Percentiles rank a stretch among this genome's conserved stretches.
These are phyloP conservation scores for Fusarium napiforme DNA, from an alignment of 2,329 filamentous ascomycete genomes.

Conservation along the genomic window DNA sequence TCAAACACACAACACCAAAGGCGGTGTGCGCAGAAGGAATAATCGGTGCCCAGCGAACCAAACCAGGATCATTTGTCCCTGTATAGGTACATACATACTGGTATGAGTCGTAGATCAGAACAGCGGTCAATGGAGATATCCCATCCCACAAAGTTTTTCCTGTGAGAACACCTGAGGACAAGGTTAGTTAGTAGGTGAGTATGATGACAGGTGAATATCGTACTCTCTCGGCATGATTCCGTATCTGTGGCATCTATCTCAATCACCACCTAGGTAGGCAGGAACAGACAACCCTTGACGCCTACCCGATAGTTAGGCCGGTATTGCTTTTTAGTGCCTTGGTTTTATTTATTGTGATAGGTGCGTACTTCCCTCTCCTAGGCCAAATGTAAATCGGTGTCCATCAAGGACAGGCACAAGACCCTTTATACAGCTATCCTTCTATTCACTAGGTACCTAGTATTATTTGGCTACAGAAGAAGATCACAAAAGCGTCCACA, in stretches of 20 bases:
- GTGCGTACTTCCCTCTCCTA: background rate
- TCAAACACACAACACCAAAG: slow-evolving; percentile 11
- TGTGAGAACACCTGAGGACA: background rate
- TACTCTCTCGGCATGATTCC: background rate
- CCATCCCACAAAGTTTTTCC: background rate
- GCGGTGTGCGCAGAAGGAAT: slow-evolving; percentile 30
- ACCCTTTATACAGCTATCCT: slow-evolving; percentile 13
- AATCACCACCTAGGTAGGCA: background rate
- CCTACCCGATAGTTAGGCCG: background rate
- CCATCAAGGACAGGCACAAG: background rate
- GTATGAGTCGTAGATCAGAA: slow-evolving; percentile 19
- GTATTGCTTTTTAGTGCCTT: slow-evolving; percentile 11
- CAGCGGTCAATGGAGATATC: slow-evolving; percentile 25
- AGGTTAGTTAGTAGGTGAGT: background rate
- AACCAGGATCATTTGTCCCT: slow-evolving; percentile 24
- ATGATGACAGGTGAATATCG: background rate
- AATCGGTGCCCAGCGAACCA: slow-evolving; percentile 14
- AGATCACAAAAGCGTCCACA: background rate
- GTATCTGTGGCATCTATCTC: background rate
- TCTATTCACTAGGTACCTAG: background rate
- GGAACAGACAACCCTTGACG: slow-evolving; percentile 19
- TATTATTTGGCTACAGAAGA: background rate
- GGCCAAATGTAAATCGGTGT: background rate
- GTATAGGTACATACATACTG: slow-evolving; percentile 2
- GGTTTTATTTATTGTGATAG: background rate